These are phyloP conservation scores for Dentiscutata heterogama DNA, from an alignment of 371 early-diverging fungal genomes.

Conservation along the genomic window DNA sequence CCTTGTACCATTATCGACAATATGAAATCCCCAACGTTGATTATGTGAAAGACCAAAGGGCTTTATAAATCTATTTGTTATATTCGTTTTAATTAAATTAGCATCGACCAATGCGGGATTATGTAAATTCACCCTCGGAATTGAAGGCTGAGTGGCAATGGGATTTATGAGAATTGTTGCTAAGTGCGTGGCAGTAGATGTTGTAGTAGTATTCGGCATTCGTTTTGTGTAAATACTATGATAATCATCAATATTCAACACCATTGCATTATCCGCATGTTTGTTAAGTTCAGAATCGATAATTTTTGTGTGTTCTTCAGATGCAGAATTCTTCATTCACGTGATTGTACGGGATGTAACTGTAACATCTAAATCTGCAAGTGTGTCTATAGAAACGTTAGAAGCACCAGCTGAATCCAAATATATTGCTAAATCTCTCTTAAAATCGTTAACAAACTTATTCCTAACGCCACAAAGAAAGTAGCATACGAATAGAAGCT, in stretches of 20 bases:
- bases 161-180: neutral
- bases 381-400: neutral
- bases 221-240: conserved; percentile 27
- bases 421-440: conserved; percentile 24
- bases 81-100: neutral
- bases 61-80: no score
- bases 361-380: neutral
- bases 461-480: conserved; percentile 8
- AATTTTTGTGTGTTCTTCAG: conserved; percentile 3
- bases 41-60: neutral
- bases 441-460: conserved; percentile 22
- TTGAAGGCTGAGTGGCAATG: neutral
- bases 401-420: conserved; percentile 7
- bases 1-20: neutral
- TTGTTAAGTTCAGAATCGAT: neutral
- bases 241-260: conserved; percentile 23
- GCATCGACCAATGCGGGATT: conserved; percentile 9
- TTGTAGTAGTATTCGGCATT: neutral
- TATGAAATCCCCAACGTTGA: neutral
- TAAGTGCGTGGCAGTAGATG: conserved; percentile 13
- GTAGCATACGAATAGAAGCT: neutral
- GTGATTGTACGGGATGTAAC: conserved; percentile 3
- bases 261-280: neutral
- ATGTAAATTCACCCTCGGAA: neutral
- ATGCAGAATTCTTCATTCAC: neutral